Evolutionary conservation across 306 rosid species (phyloP).

Genomic region (Nissolia schottii): DNA sequence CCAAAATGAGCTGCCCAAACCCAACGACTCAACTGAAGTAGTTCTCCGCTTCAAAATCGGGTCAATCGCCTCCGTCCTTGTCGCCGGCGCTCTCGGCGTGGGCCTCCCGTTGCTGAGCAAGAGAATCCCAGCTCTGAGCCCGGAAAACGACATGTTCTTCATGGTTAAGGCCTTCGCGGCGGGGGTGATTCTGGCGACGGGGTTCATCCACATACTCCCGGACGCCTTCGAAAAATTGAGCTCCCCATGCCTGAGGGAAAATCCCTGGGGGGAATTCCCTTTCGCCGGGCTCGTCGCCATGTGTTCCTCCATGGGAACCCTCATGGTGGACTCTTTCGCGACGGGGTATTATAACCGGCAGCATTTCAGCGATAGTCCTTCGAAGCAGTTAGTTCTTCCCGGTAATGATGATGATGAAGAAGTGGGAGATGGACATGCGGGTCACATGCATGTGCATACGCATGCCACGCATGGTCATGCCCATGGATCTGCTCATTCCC

Average conservation of each 20-base stretch:
- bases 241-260: constrained; percentile 49
- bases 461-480: constrained; percentile 96
- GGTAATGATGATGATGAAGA: constrained; percentile 58
- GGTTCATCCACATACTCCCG: constrained; percentile 67
- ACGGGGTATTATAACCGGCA: constrained; percentile 51
- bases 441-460: constrained; percentile 87
- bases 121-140: constrained; percentile 44
- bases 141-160: constrained; percentile 54
- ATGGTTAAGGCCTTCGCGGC: constrained; percentile 75
- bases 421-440: constrained; percentile 44
- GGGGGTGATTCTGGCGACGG: constrained; percentile 62
- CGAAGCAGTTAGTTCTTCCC: constrained; percentile 41
- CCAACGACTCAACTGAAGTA: constrained; percentile 12
- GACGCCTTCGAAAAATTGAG: constrained; percentile 53
- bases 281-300: constrained; percentile 62
- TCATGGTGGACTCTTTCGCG: constrained; percentile 66
- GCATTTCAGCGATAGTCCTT: constrained; percentile 34
- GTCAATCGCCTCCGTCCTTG: constrained; percentile 56
- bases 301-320: constrained; percentile 54
- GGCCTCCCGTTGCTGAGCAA: constrained; percentile 54
- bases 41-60: constrained; percentile 49
- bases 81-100: constrained; percentile 67
- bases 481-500: constrained; percentile 56
- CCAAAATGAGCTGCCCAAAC: not conserved
- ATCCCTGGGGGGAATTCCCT: constrained; percentile 61